Evolutionary conservation across 2,329 filamentous ascomycete genomes (phyloP), one percentile per base, ranked within the genome.

Genomic region (Septoria linicola): DNA sequence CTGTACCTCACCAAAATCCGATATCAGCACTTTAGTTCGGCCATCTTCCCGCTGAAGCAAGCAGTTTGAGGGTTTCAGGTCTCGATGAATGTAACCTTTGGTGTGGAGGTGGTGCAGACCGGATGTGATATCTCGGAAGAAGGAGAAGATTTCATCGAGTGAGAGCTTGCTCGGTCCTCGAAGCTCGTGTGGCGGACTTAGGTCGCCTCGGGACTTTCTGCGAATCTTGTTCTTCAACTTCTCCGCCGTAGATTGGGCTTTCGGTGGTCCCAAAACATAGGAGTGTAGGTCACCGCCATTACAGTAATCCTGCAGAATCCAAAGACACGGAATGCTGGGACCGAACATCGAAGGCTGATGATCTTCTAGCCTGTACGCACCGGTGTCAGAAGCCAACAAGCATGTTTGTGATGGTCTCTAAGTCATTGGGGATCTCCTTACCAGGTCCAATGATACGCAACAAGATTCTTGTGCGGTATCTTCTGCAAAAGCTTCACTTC

Each of bases 381-480:
- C 20, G 17, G n/a, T 5, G 30, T 44, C 30, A 32, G 41, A 35
- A 13, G 16, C 6, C 16, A 27, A 16, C 13, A 27, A n/a, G 16
- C 13, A 7, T 44, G 8, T 16, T n/a, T 4, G 6, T n/a, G 16
- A n/a, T 11, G 11, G 16, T 19, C 8, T 8, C n/a, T n/a, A n/a
- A n/a, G n/a, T n/a, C n/a, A 10, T 6, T 31, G 14, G 21, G 10
- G 19, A 3, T n/a, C n/a, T n/a, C 14, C 41, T 44, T 35, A 44
- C 93, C 93, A 99, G 25, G 96, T 93, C 71, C 97, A 93, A 5
- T 92, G 86, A 68, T 99, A 99, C 0, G 91, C 95, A 1, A 99
- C 93, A 7, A 99, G 77, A 57, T 99, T 99, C 51, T 91, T 88
- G 66, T 99, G 93, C 0, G 89, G 93, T 3, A 99, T 80, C 62